phyloP scores from a whole-genome alignment of 2,329 filamentous ascomycete species.

The Alternaria sp. region DNA sequence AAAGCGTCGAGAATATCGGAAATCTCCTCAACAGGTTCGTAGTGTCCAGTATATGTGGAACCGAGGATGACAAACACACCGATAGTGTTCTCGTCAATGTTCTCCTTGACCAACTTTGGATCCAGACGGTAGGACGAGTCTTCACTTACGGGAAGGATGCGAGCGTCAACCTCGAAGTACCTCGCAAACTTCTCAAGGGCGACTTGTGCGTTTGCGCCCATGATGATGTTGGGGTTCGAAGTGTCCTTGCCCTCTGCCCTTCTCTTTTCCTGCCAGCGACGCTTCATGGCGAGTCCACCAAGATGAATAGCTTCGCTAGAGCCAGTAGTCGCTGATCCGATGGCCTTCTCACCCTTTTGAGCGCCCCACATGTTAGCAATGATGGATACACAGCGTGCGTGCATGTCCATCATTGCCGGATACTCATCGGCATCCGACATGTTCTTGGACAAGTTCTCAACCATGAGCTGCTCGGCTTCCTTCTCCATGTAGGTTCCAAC shows the following conservation, averaged over 20 bases:
- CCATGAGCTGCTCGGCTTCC: constrained; percentile 70
- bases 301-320: constrained; percentile 76
- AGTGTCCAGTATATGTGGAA: constrained; percentile 77
- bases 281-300: constrained; percentile 72
- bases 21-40: constrained; percentile 74
- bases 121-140: constrained; percentile 70
- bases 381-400: constrained; percentile 73
- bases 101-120: constrained; percentile 68
- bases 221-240: constrained; percentile 73
- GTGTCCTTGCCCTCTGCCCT: constrained; percentile 68
- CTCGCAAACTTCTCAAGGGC: constrained; percentile 76
- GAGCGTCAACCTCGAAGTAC: constrained; percentile 77
- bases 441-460: constrained; percentile 75
- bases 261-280: constrained; percentile 74
- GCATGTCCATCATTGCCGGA: constrained; percentile 61
- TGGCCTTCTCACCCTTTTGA: constrained; percentile 67
- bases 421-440: constrained; percentile 70
- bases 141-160: constrained; percentile 69
- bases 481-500: constrained; percentile 77
- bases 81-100: constrained; percentile 78
- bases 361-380: constrained; percentile 72
- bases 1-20: constrained; percentile 70
- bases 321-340: constrained; percentile 74
- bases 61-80: constrained; percentile 78
- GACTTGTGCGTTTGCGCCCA: constrained; percentile 77